Base-by-base conservation (phyloP, 192 early-diverging fungal species). In the Ambispora gerdemannii region DNA sequence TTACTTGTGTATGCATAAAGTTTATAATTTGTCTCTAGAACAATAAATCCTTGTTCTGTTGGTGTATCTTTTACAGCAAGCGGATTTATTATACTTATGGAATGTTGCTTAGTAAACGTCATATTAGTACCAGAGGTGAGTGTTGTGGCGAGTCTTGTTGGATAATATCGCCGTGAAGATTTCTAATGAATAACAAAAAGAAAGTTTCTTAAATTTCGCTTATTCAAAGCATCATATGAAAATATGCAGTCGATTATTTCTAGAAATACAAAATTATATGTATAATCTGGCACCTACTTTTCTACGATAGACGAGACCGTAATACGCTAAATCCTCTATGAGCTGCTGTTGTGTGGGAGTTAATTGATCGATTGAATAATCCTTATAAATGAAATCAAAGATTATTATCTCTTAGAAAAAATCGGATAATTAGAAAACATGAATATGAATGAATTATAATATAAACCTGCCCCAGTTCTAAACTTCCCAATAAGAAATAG, bases 21-120 rank as follows among this genome's bases (percentile, higher is more conserved):
- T 15, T 90, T 83, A 71, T 92, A 97, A 77, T 98, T 98, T 1
- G 96, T 98, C 72, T 98, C 96, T 15, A 98, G 69, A 24, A 98
- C 87, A 68, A 98, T 90, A 75, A 89, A 98, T 27, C 95, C 95
- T 28, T 84, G 79, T 13, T 87, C 81, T 64, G 72, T 32, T 55
- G 79, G 79, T 27, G 74, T 77, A n/a, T 79, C 78, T 38, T 75
- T 76, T 3, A 64, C 73, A 36, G 75, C 79, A 4, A 28, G 58
- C 27, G 74, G 64, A 34, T 66, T 72, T 2, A n/a, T n/a, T n/a
- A n/a, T n/a, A n/a, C n/a, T n/a, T n/a, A n/a, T n/a, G n/a, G n/a
- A n/a, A n/a, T n/a, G n/a, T n/a, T n/a, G n/a, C n/a, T n/a, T n/a
- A n/a, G n/a, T n/a, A n/a, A n/a, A n/a, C n/a, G n/a, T n/a, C n/a